Percentiles rank a stretch among this genome's conserved stretches.
phyloP scores from a whole-genome alignment of 768 basidiomycete genomes.

The Sarcomyxa edulis region DNA sequence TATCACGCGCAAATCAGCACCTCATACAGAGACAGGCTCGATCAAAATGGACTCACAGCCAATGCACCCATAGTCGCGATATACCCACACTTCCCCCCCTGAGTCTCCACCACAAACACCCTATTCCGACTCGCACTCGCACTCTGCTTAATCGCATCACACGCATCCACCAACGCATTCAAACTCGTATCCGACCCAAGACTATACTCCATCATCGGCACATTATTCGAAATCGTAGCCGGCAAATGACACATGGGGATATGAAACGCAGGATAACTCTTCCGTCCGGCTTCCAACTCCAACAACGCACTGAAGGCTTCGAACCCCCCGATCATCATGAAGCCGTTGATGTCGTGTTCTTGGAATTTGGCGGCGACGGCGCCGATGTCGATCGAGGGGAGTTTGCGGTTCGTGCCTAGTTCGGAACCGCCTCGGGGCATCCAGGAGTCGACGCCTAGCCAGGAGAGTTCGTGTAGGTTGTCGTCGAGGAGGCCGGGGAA shows the following conservation, averaged over 20 bases:
- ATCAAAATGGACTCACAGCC: conserved; percentile 56
- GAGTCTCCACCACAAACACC: conserved; percentile 97
- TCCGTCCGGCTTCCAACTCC: conserved; percentile 74
- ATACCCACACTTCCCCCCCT: conserved; percentile 95
- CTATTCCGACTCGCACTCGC: conserved; percentile 93
- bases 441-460: conserved; percentile 98
- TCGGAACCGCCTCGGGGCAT: conserved; percentile 95
- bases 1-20: conserved; percentile 19
- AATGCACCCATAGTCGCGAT: conserved; percentile 93
- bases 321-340: conserved; percentile 93
- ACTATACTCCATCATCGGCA: conserved; percentile 94
- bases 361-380: conserved; percentile 90
- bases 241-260: conserved; percentile 96
- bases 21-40: neutral
- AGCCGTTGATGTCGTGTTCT: conserved; percentile 66
- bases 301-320: conserved; percentile 84
- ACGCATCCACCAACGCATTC: conserved; percentile 95
- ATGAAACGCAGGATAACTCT: conserved; percentile 85
- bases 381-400: conserved; percentile 85
- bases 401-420: conserved; percentile 89
- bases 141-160: conserved; percentile 98
- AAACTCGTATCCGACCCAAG: conserved; percentile 95
- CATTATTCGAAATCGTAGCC: conserved; percentile 97
- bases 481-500: conserved; percentile 94
- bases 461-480: conserved; percentile 78